A percentile compares a stretch with the other conserved stretches of the same genome.
Evolutionary conservation across 352 stramenopile genomes (phyloP).

Genomic region (Phytophthora sojae): DNA sequence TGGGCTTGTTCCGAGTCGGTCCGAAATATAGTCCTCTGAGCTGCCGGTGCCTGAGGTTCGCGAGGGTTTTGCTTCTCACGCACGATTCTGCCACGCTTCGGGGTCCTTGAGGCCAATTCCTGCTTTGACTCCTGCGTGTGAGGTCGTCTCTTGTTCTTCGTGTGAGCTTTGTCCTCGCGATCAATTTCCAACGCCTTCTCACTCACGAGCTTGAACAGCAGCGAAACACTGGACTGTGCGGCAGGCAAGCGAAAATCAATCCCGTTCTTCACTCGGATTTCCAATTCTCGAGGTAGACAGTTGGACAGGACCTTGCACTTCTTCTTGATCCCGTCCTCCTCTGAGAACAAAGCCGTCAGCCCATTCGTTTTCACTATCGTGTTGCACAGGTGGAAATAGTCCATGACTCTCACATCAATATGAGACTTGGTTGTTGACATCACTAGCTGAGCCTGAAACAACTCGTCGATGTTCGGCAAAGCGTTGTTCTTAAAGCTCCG

Average conservation of each 20-base stretch:
- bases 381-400: constrained; percentile 23
- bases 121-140: background rate
- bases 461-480: constrained; percentile 15
- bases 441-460: constrained; percentile 13
- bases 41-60: no score
- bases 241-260: background rate
- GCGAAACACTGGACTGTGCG: constrained; percentile 11
- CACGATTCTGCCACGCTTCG: constrained; percentile 7
- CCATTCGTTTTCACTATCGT: constrained; percentile 21
- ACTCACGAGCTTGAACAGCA: constrained; percentile 15
- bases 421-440: constrained; percentile 11
- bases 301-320: constrained; percentile 19
- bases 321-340: constrained; percentile 13
- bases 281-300: constrained; percentile 12
- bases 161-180: constrained; percentile 5
- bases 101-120: background rate
- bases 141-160: constrained; percentile 4
- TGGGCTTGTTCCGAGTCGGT: background rate
- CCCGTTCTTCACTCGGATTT: background rate
- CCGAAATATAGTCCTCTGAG: constrained; percentile 17
- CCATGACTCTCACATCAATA: constrained; percentile 17
- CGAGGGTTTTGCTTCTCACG: background rate
- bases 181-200: constrained; percentile 24
- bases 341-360: constrained; percentile 9
- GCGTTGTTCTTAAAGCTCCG: constrained; percentile 14